Conservation (phyloP, 352 stramenopile species). For the Pythium coloratum region DNA sequence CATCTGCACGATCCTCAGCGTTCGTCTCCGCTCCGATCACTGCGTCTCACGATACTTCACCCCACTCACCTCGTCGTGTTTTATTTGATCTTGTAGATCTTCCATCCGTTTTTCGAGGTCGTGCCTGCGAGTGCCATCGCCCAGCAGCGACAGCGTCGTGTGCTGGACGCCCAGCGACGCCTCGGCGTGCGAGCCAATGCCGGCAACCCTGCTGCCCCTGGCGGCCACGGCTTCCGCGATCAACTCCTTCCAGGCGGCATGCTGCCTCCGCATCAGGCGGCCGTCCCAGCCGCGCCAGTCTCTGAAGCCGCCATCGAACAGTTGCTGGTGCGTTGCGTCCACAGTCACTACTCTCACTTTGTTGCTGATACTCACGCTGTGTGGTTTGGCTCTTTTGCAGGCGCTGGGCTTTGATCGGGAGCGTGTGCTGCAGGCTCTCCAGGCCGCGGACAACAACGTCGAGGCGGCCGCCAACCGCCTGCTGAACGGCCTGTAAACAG, state of each 20-base stretch:
- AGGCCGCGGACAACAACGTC: constrained; percentile 83
- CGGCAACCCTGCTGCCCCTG: constrained; percentile 15
- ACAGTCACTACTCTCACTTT: background rate
- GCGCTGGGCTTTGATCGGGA: constrained; percentile 75
- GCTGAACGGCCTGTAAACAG: constrained; percentile 61
- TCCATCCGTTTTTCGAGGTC: constrained; percentile 79
- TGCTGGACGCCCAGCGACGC: constrained; percentile 70
- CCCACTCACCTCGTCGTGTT: background rate
- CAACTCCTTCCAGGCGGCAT: constrained; percentile 70
- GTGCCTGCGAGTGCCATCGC: constrained; percentile 61
- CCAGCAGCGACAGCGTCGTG: constrained; percentile 71
- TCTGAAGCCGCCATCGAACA: constrained; percentile 79
- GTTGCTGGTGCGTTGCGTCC: constrained; percentile 52
- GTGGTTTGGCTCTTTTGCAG: constrained; percentile 25
- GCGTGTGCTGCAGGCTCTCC: constrained; percentile 65
- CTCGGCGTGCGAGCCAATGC: constrained; percentile 41
- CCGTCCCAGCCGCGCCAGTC: constrained; percentile 52
- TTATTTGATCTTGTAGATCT: constrained; percentile 29
- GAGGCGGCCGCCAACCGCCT: constrained; percentile 83
- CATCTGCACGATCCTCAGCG: constrained; percentile 57
- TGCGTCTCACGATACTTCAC: background rate
- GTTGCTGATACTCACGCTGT: constrained; percentile 9
- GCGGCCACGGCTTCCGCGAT: constrained; percentile 76
- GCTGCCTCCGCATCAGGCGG: constrained; percentile 60
- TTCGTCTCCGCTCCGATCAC: constrained; percentile 20